These are phyloP conservation scores for Melanogaster broomeanus DNA, from an alignment of 768 basidiomycete genomes.

Conservation along the genomic window DNA sequence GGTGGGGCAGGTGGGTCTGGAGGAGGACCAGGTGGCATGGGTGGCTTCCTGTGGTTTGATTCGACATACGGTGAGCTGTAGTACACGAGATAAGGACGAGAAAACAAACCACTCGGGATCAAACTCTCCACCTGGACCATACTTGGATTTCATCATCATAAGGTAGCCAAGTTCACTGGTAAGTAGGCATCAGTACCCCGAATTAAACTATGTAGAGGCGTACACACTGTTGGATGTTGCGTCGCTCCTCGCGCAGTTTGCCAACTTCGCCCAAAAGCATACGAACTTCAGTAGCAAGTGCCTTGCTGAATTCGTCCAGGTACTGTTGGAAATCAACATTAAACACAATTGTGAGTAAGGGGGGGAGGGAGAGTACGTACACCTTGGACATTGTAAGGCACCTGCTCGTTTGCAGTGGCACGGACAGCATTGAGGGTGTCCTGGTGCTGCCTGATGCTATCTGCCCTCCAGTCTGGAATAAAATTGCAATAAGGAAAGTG, in stretches of 20 bases:
- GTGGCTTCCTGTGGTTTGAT: constrained; percentile 45
- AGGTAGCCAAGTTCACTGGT: constrained; percentile 74
- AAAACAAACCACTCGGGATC: constrained; percentile 73
- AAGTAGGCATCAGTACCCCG: constrained; percentile 4
- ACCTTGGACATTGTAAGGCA: constrained; percentile 82
- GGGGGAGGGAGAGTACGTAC: constrained; percentile 43
- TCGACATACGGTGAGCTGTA: constrained; percentile 6
- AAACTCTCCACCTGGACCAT: constrained; percentile 84
- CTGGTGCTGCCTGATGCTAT: constrained; percentile 62
- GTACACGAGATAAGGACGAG: not conserved
- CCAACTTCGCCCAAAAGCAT: constrained; percentile 84
- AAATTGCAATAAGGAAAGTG: constrained; percentile 11
- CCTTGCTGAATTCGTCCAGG: constrained; percentile 85
- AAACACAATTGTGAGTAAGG: constrained; percentile 4
- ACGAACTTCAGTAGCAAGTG: constrained; percentile 79
- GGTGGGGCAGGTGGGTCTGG: constrained; percentile 48
- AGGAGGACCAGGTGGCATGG: constrained; percentile 34
- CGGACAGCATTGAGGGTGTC: constrained; percentile 69
- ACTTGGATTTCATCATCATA: constrained; percentile 69
- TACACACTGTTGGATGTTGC: constrained; percentile 76
- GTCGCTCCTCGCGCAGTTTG: constrained; percentile 76
- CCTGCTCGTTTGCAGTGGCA: constrained; percentile 71
- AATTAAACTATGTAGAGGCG: not conserved
- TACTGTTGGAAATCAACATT: constrained; percentile 47
- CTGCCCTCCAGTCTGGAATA: constrained; percentile 66